Evolutionary conservation across 2,329 filamentous ascomycete species (phyloP), one percentile per base, ranked within the genome.

Genomic region (Neonectria magnoliae): DNA sequence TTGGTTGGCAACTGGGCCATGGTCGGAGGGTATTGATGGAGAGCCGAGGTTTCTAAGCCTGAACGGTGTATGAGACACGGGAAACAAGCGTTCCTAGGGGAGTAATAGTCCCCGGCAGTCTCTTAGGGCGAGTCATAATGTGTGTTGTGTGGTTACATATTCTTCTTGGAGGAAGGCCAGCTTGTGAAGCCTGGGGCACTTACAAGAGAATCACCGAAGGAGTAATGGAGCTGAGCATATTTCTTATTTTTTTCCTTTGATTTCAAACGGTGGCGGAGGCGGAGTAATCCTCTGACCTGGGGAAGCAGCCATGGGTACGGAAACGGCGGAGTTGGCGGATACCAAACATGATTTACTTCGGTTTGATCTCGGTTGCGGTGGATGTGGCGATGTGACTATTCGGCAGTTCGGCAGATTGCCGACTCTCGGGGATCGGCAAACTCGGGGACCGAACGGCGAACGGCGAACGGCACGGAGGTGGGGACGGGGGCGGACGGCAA

Each of bases 111-210:
- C 25, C 27, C 25, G n/a, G 41, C 47, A 33, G 48, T 53, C 13
- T 57, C 33, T 51, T 41, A 45, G 51, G 29, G 42, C 57, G 25
- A 51, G 54, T 38, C 41, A 62, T 66, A 66, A 66, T 66, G 64
- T 66, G 56, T 60, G 61, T 67, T 61, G 62, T 64, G 57, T 60
- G 52, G 60, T 66, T 64, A 44, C 47, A 54, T 64, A 50, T 60
- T 62, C n/a, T 61, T 44, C 29, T 56, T 55, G 48, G 47, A 41
- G 44, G 38, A 59, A 55, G 16, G 45, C 51, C 41, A 41, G 41
- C 14, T 33, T 58, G 47, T 50, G 33, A 18, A 48, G 33, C 36
- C 27, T 20, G 18, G 7, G 41, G 50, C 50, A 55, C 27, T 50
- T 55, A 44, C 25, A 38, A 36, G 47, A 31, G 47, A 54, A 57